These are phyloP conservation scores for Oryza nivara DNA, from an alignment of 176 grass and related monocot genomes.

Conservation along the genomic window DNA sequence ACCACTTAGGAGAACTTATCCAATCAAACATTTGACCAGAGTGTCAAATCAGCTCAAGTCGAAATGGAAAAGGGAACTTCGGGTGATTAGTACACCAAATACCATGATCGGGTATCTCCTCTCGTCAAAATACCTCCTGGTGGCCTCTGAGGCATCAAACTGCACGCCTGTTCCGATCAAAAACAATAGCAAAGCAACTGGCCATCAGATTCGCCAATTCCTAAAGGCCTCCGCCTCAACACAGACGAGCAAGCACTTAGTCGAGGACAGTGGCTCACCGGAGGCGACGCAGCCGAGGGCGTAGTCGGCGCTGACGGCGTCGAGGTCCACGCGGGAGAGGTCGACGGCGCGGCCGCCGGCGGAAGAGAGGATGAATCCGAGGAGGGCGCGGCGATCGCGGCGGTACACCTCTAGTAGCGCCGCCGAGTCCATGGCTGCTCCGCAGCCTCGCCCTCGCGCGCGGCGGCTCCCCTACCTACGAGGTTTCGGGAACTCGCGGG, in stretches of 20 bases:
- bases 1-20: background rate
- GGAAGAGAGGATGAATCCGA: constrained; percentile 75
- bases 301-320: constrained; percentile 74
- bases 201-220: background rate
- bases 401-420: constrained; percentile 68
- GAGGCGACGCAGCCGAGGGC: constrained; percentile 70
- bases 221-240: background rate
- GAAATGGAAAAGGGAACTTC: constrained; percentile 21
- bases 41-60: background rate
- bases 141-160: constrained; percentile 78
- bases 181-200: background rate
- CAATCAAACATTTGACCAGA: constrained; percentile 10
- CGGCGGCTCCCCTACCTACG: background rate
- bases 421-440: constrained; percentile 53
- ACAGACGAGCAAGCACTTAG: background rate
- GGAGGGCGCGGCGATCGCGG: constrained; percentile 76
- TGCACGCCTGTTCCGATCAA: constrained; percentile 48
- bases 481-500: constrained; percentile 28
- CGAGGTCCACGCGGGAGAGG: constrained; percentile 74
- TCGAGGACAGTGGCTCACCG: constrained; percentile 36
- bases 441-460: background rate
- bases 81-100: constrained; percentile 21
- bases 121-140: constrained; percentile 72
- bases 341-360: constrained; percentile 46
- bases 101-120: constrained; percentile 84